Evolutionary conservation across 139 green algal genomes (phyloP).

Genomic region (Penium margaritaceum): DNA sequence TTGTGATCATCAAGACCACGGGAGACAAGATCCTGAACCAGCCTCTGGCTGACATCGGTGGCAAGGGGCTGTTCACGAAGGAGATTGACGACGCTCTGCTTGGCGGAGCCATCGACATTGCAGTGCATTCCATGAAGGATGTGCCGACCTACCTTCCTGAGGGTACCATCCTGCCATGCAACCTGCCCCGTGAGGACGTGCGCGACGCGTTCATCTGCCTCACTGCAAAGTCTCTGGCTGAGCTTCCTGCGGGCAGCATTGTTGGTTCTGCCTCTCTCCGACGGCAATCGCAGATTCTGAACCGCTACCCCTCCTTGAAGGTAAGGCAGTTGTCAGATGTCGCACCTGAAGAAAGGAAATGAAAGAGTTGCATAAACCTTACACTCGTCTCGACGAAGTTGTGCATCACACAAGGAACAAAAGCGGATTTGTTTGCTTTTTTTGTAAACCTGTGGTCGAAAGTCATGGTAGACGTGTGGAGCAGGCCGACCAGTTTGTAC

Average conservation of each 20-base stretch:
- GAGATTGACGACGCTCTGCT: conserved; percentile 97
- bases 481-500: no score
- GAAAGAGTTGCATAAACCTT: no score
- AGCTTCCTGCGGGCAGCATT: conserved; percentile 78
- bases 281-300: conserved; percentile 87
- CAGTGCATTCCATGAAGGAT: conserved; percentile 99
- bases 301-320: conserved; percentile 72
- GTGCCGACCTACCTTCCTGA: conserved; percentile 95
- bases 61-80: conserved; percentile 99
- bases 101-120: conserved; percentile 88
- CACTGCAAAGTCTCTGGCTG: conserved; percentile 65
- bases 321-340: no score
- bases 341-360: no score
- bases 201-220: conserved; percentile 93
- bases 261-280: conserved; percentile 85
- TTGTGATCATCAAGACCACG: conserved; percentile 98
- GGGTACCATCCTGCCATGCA: conserved; percentile 92
- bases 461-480: no score
- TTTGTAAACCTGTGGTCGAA: no score
- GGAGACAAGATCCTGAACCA: conserved; percentile 97
- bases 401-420: no score
- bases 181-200: conserved; percentile 92
- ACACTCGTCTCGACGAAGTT: no score
- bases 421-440: no score
- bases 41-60: conserved; percentile 95